phyloP scores from a whole-genome alignment of 2,329 filamentous ascomycete genomes.

The Fusarium gaditjirri region DNA sequence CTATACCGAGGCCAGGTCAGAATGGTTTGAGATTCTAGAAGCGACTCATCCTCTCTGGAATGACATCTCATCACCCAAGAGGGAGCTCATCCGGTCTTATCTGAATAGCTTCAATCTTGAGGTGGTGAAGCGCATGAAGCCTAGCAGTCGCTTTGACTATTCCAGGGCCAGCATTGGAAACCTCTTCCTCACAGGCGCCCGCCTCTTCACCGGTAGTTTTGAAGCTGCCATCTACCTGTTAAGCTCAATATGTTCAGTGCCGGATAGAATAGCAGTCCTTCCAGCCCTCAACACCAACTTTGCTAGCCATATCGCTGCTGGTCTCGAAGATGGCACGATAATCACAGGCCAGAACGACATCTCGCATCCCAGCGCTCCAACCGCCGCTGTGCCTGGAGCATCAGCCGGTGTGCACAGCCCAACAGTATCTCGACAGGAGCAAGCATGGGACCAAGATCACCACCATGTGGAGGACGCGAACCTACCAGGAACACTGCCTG shows the following conservation, averaged over 20 bases:
- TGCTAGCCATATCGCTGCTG: conserved; percentile 91
- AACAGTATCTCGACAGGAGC: conserved; percentile 55
- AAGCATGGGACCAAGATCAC: conserved; percentile 63
- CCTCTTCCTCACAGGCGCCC: conserved; percentile 83
- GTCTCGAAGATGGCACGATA: conserved; percentile 76
- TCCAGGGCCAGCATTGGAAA: conserved; percentile 81
- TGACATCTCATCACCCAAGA: conserved; percentile 74
- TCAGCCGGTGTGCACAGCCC: conserved; percentile 47
- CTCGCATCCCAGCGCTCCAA: conserved; percentile 80
- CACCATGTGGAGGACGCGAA: conserved; percentile 83
- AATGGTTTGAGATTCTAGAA: conserved; percentile 92
- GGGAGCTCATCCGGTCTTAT: conserved; percentile 80
- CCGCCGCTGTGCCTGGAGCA: conserved; percentile 52
- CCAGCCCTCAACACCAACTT: conserved; percentile 96
- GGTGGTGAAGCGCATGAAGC: conserved; percentile 79
- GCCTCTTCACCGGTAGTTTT: conserved; percentile 91
- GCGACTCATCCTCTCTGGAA: conserved; percentile 82
- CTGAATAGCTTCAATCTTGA: conserved; percentile 82
- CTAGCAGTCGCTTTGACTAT: conserved; percentile 80
- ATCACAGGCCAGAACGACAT: conserved; percentile 96
- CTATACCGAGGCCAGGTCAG: conserved; percentile 71
- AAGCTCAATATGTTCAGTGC: conserved; percentile 86
- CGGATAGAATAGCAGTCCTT: conserved; percentile 79
- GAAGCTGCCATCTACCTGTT: conserved; percentile 93
- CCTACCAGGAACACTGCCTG: conserved; percentile 82